Percentiles rank a stretch among this genome's conserved stretches.
These are phyloP conservation scores for Epichloe aotearoae DNA, from an alignment of 2,329 filamentous ascomycete genomes.

Conservation along the genomic window DNA sequence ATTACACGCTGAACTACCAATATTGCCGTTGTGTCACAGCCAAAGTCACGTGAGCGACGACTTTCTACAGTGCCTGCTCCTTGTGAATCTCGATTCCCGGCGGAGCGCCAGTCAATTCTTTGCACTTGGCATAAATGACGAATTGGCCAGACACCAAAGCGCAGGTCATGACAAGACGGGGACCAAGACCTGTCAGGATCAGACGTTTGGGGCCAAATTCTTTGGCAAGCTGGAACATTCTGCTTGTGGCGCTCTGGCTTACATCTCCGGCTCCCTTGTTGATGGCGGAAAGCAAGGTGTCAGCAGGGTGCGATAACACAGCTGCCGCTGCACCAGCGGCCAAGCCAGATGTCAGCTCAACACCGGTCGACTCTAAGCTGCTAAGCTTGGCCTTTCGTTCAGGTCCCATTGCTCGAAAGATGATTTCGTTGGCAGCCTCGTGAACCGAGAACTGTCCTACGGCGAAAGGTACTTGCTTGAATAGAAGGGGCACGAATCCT, in stretches of 20 bases:
- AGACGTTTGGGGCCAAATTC: constrained; percentile 38
- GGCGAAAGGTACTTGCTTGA: constrained; percentile 87
- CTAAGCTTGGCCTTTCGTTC: constrained; percentile 54
- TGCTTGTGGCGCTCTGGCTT: constrained; percentile 31
- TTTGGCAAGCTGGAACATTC: constrained; percentile 37
- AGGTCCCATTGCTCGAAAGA: constrained; percentile 56
- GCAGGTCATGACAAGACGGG: constrained; percentile 40
- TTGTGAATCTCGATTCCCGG: constrained; percentile 41
- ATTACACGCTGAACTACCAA: not conserved
- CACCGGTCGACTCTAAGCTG: constrained; percentile 59
- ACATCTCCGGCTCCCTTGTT: constrained; percentile 40
- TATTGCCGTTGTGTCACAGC: not conserved
- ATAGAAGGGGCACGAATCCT: constrained; percentile 74
- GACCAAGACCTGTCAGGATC: constrained; percentile 33
- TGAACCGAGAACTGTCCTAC: constrained; percentile 91
- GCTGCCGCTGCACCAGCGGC: constrained; percentile 82
- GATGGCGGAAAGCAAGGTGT: constrained; percentile 44
- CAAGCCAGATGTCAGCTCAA: constrained; percentile 78
- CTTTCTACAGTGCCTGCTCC: constrained; percentile 20
- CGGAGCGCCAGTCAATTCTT: constrained; percentile 36
- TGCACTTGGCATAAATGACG: constrained; percentile 43
- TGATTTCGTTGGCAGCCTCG: constrained; percentile 70
- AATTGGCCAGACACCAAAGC: constrained; percentile 39
- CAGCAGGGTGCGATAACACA: constrained; percentile 78
- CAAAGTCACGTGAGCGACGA: not conserved